These are phyloP conservation scores for Rhodotorula sphaerocarpa DNA, from an alignment of 768 basidiomycete species.

Conservation along the genomic window DNA sequence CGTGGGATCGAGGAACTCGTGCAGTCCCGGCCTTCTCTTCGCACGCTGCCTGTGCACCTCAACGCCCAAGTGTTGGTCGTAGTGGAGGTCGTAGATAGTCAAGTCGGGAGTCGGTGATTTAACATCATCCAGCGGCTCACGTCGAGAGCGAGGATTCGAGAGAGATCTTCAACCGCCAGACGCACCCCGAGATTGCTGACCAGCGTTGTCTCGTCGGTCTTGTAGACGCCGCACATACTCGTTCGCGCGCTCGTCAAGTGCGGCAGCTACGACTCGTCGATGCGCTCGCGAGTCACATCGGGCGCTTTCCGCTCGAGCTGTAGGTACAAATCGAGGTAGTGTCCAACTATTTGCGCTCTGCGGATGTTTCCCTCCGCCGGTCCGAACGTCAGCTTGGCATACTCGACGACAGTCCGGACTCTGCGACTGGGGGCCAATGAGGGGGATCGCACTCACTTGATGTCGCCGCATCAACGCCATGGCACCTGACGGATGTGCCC, in stretches of 20 bases:
- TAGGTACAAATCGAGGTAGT: slow-evolving; percentile 83
- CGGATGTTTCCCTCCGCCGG: no score
- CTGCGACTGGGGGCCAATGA: neutral
- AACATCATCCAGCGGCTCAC: no score
- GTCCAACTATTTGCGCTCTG: slow-evolving; percentile 83
- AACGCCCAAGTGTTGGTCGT: no score
- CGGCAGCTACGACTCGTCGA: slow-evolving; percentile 78
- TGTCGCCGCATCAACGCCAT: slow-evolving; percentile 91
- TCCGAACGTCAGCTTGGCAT: no score
- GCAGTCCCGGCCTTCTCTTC: no score
- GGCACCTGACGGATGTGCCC: slow-evolving; percentile 77
- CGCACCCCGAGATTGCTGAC: slow-evolving; percentile 79
- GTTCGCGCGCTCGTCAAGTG: slow-evolving; percentile 75
- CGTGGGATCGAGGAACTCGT: no score
- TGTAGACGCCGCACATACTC: slow-evolving; percentile 85
- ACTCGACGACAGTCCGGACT: no score
- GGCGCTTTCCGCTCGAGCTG: slow-evolving; percentile 89
- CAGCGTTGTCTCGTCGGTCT: slow-evolving; percentile 91
- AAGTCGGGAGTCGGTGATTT: no score
- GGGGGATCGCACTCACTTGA: slow-evolving; percentile 53
- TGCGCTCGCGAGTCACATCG: slow-evolving; percentile 84
- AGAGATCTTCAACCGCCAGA: no score
- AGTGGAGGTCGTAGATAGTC: no score
- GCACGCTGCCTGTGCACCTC: no score
- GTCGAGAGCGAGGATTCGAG: neutral